Base-by-base conservation (phyloP, 208 protist species). In the Acanthamoeba royreba region DNA sequence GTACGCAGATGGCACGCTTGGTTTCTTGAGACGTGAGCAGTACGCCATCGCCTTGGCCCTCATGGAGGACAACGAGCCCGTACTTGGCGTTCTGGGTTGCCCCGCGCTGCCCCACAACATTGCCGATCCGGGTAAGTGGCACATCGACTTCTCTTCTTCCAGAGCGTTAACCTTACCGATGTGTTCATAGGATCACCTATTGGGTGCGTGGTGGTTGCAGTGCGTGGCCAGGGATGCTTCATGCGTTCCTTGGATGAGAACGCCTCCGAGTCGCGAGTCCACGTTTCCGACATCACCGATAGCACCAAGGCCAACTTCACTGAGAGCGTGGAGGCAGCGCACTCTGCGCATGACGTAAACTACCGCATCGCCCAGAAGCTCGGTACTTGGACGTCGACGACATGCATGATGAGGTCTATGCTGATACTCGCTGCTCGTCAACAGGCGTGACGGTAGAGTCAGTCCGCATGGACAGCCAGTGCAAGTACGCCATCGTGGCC, bases 401-500 rank as follows among this genome's bases (percentile, higher is more conserved):
- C 47, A 31, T 42, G 58, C 40, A 63, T 43, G 9, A 28, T 31
- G 11, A 31, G 8, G 52, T 74, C 31, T 11, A 4, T 15, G 19
- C n/a, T n/a, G n/a, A n/a, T 22, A 17, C 4, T 93, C 11, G 7
- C 55, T 7, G 63, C 28, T n/a, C 31, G 9, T n/a, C 33, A 86
- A 19, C 49, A 42, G 69, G 69, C 15, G 52, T 86, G 17, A 66
- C 91, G 22, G 35, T 38, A 2, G 47, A 13, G 43, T 79, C 83
- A 25, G 42, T 91, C 42, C 93, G 95, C 66, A 96, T 96, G 33
- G 95, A 96, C 85, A 94, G 89, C 91, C 95, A 96, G 90, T 95
- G 94, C 90, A 96, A 96, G 93, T 96, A 96, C 52, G 95, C 86
- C 19, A 90, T 95, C 49, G 85, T 96, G 22, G 94, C 94, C 22